Conservation (phyloP, 2,329 filamentous ascomycete species). For the Exophiala oligosperma region DNA sequence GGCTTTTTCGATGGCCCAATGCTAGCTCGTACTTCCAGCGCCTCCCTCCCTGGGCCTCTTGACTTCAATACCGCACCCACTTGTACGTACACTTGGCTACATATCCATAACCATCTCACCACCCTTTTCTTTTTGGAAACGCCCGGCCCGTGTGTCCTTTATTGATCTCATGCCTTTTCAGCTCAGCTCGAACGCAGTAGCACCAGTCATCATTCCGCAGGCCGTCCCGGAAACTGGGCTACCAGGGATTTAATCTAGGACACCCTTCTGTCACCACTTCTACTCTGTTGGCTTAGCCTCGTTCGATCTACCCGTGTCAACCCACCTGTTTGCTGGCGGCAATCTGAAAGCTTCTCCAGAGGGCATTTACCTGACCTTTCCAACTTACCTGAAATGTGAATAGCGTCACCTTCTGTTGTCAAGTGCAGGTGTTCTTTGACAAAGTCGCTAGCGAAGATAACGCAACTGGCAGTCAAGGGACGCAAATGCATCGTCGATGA, state of each 20-base stretch:
- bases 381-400: background rate
- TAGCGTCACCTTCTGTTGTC: background rate
- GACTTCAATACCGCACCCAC: slow-evolving; percentile 4
- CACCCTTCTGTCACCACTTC: background rate
- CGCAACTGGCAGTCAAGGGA: too few relatives aligned
- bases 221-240: background rate
- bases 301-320: background rate
- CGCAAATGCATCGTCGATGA: too few relatives aligned
- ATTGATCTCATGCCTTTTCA: background rate
- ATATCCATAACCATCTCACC: slow-evolving; percentile 1
- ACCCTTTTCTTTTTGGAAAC: background rate
- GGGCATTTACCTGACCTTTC: background rate
- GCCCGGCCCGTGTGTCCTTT: background rate
- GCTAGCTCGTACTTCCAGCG: slow-evolving; percentile 24
- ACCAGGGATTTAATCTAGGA: background rate
- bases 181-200: background rate
- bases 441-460: too few relatives aligned
- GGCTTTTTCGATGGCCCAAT: slow-evolving; percentile 17
- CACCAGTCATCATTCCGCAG: background rate
- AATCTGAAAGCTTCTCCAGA: background rate
- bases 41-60: slow-evolving; percentile 14
- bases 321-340: background rate
- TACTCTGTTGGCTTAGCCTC: background rate
- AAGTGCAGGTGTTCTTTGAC: too few relatives aligned
- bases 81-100: slow-evolving; percentile 7